These are phyloP conservation scores for Hibiscus mutabilis DNA, from an alignment of 345 rosid species.

Conservation along the genomic window DNA sequence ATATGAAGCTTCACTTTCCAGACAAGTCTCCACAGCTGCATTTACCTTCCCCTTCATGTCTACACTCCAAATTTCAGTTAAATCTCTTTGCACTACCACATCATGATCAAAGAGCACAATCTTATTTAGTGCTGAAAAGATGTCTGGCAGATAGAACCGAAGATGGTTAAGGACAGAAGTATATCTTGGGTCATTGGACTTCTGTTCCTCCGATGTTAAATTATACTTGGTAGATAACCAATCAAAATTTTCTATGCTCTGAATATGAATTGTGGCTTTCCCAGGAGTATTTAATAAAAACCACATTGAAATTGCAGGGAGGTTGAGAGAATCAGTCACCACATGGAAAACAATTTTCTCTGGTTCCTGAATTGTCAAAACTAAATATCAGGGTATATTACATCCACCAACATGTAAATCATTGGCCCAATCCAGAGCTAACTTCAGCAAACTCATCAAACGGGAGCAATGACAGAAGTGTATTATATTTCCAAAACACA, in stretches of 20 bases:
- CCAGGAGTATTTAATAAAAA: conserved; percentile 63
- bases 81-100: conserved; percentile 83
- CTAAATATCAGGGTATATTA: neutral
- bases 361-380: conserved; percentile 44
- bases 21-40: conserved; percentile 90
- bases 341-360: conserved; percentile 75
- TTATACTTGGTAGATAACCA: conserved; percentile 53
- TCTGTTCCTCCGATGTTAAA: conserved; percentile 41
- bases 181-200: conserved; percentile 61
- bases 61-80: conserved; percentile 59
- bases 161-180: conserved; percentile 69
- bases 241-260: conserved; percentile 52
- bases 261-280: conserved; percentile 58
- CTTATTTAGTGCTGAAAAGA: conserved; percentile 68
- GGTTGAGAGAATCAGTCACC: conserved; percentile 78
- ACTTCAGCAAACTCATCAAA: too few species aligned
- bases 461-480: too few species aligned
- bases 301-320: conserved; percentile 92
- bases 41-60: conserved; percentile 75
- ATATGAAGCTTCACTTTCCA: conserved; percentile 48
- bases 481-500: neutral
- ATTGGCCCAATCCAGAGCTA: neutral
- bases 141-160: conserved; percentile 81
- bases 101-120: conserved; percentile 81
- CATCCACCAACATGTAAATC: neutral